phyloP scores from a whole-genome alignment of 805 yeast genomes.

The Zygosaccharomyces lentus region DNA sequence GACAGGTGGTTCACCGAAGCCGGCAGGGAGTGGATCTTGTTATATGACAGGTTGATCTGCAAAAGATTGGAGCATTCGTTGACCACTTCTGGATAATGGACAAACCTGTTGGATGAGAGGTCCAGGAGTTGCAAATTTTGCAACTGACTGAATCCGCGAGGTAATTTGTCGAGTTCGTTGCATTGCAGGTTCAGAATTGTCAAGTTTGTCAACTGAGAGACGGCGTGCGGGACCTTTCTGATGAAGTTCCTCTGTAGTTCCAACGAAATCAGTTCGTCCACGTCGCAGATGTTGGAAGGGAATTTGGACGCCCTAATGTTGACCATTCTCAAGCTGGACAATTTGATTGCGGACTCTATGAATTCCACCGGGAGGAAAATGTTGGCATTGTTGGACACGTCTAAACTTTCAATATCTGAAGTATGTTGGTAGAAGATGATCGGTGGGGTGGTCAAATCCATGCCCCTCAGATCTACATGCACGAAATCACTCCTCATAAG shows the following conservation, averaged over 20 bases:
- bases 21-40: constrained; percentile 61
- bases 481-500: constrained; percentile 56
- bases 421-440: constrained; percentile 76
- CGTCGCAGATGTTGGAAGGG: constrained; percentile 69
- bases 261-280: constrained; percentile 58
- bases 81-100: constrained; percentile 59
- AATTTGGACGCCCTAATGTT: constrained; percentile 68
- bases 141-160: constrained; percentile 54
- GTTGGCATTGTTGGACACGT: constrained; percentile 83
- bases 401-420: constrained; percentile 71
- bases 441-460: constrained; percentile 80
- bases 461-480: constrained; percentile 66
- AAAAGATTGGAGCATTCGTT: constrained; percentile 53
- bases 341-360: constrained; percentile 71
- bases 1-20: constrained; percentile 52
- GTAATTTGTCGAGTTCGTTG: constrained; percentile 63
- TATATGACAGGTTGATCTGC: constrained; percentile 78
- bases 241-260: constrained; percentile 78
- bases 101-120: constrained; percentile 72
- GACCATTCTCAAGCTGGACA: constrained; percentile 62
- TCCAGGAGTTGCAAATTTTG: constrained; percentile 57
- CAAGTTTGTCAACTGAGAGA: constrained; percentile 50
- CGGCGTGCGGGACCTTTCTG: constrained; percentile 53
- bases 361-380: constrained; percentile 80
- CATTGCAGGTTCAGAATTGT: constrained; percentile 65